phyloP scores from a whole-genome alignment of 2,329 filamentous ascomycete genomes.

The Cladobotryum mycophilum region DNA sequence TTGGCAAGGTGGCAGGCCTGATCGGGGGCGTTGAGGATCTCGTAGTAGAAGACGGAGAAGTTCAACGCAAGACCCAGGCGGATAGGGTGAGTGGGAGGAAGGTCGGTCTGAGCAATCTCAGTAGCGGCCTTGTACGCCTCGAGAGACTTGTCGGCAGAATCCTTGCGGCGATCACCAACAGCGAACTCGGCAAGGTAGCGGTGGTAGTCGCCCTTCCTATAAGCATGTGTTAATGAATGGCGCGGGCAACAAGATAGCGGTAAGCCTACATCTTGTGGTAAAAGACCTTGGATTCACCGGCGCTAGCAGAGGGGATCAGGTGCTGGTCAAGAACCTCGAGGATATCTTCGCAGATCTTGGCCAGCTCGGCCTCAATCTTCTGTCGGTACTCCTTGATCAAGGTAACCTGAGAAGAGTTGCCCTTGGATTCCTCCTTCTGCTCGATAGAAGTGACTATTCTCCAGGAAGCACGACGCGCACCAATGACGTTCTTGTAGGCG shows the following conservation, averaged over 20 bases:
- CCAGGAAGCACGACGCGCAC: constrained; percentile 93
- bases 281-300: constrained; percentile 98
- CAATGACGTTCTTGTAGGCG: constrained; percentile 99
- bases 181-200: constrained; percentile 98
- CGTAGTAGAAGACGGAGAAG: constrained; percentile 99
- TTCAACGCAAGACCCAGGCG: constrained; percentile 94
- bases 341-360: constrained; percentile 97
- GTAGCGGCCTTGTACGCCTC: constrained; percentile 97
- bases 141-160: constrained; percentile 85
- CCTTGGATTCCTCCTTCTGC: constrained; percentile 99
- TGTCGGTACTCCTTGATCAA: constrained; percentile 98
- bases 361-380: constrained; percentile 96
- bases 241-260: background rate
- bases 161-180: constrained; percentile 89
- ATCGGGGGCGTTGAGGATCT: constrained; percentile 97
- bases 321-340: constrained; percentile 90
- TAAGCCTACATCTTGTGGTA: constrained; percentile 93
- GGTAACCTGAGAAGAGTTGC: constrained; percentile 81
- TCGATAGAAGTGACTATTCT: constrained; percentile 98
- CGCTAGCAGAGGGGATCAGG: constrained; percentile 89
- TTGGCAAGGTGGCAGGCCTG: constrained; percentile 98
- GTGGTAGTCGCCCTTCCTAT: constrained; percentile 99
- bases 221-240: constrained; percentile 6
- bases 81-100: constrained; percentile 96
- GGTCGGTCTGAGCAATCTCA: constrained; percentile 95